Evolutionary conservation across 2,329 filamentous ascomycete genomes (phyloP).

Genomic region (Aspergillus sp.): DNA sequence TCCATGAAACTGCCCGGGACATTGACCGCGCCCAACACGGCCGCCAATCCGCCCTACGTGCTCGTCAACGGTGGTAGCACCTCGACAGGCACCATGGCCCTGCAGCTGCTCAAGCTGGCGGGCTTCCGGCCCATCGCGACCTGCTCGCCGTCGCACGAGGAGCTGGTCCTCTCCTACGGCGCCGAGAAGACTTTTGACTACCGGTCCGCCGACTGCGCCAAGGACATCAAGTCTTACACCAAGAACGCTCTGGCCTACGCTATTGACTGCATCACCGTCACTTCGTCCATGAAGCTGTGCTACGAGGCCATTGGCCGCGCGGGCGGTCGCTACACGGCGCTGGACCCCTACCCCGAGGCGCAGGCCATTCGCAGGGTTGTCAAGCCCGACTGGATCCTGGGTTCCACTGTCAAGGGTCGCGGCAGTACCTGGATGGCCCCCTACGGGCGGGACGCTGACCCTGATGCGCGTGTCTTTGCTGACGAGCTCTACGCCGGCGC

Average conservation of each 20-base stretch:
- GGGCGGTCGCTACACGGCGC: constrained; percentile 29
- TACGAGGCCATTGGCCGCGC: constrained; percentile 38
- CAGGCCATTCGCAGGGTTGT: constrained; percentile 1
- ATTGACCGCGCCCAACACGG: neutral
- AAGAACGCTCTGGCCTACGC: constrained; percentile 38
- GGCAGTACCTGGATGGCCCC: constrained; percentile 4
- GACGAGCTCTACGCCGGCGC: neutral
- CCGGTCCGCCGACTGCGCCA: neutral
- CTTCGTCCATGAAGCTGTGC: constrained; percentile 30
- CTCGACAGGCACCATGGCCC: neutral
- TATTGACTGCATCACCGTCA: constrained; percentile 46
- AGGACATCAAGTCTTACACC: constrained; percentile 41
- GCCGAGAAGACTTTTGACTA: constrained; percentile 13
- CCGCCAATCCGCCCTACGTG: neutral
- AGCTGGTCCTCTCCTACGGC: neutral
- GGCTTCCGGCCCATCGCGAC: neutral
- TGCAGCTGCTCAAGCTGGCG: neutral
- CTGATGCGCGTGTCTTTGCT: neutral
- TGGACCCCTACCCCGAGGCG: constrained; percentile 12
- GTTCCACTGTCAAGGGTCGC: neutral
- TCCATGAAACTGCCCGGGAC: neutral
- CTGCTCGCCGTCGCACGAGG: neutral
- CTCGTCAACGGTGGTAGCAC: neutral
- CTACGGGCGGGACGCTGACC: neutral
- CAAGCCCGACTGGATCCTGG: constrained; percentile 8